Evolutionary conservation across 371 early-diverging fungal species (phyloP).

Genomic region (Syncephalastrum racemosum): DNA sequence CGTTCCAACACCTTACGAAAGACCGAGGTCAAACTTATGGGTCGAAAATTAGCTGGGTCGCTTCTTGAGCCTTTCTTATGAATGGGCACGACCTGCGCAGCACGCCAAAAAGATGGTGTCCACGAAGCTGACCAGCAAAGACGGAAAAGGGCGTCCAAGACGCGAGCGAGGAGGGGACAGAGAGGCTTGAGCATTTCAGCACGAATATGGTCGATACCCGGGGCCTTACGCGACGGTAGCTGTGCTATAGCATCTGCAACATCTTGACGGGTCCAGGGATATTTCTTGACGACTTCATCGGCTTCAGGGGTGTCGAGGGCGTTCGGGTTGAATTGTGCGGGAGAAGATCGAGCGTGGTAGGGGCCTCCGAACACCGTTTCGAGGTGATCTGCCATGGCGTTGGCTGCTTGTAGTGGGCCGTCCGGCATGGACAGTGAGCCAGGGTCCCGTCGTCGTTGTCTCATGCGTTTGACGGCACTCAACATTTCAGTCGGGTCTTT

Average conservation of each 20-base stretch:
- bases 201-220: conserved; percentile 20
- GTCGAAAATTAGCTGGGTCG: conserved; percentile 17
- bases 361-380: background rate
- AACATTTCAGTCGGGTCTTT: too few species aligned
- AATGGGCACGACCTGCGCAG: conserved; percentile 17
- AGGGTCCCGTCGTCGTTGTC: too few species aligned
- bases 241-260: background rate
- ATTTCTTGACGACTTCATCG: background rate
- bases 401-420: conserved; percentile 8
- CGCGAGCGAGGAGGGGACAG: background rate
- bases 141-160: conserved; percentile 3
- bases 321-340: background rate
- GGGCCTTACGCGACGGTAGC: conserved; percentile 18
- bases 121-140: conserved; percentile 10
- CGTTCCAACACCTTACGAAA: conserved; percentile 17
- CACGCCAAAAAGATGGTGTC: conserved; percentile 9
- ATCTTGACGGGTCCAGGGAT: background rate
- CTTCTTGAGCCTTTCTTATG: conserved; percentile 19
- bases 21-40: conserved; percentile 19
- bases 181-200: conserved; percentile 27
- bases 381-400: conserved; percentile 3
- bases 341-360: too few species aligned
- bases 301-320: background rate
- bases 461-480: too few species aligned
- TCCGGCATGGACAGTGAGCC: too few species aligned